Evolutionary conservation across 2,329 filamentous ascomycete species (phyloP), one percentile per base, ranked within the genome.

Genomic region (Nothophaeocryptopus gaeumannii): DNA sequence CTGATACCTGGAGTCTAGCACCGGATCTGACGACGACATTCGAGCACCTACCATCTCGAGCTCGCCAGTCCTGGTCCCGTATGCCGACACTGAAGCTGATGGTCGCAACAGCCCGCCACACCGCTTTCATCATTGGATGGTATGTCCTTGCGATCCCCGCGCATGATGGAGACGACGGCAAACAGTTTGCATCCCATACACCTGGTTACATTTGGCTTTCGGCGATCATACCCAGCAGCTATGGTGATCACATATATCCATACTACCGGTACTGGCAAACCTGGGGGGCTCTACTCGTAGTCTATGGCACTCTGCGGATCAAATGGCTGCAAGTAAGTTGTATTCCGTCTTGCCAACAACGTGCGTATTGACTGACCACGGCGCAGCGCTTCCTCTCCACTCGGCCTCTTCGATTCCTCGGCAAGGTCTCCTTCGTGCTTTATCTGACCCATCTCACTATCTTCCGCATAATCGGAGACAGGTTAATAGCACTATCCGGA

Each of bases 371-470:
- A 26, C 20, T 26, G 20, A 26, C 20, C 20, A 26, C 20, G 20
- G 20, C 20, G 71, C 75, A 77, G 58, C 66, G 68, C 4, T 67
- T 81, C 47, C 81, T 83, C 65, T 77, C 76, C 61, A 67, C 70
- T 2, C 61, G 66, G 2, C 57, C 72, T 11, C 70, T 80, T 2
- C 79, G 81, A 61, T 84, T 83, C 64, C 68, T 84, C 5, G 81
- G 81, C 51, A 76, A 76, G 60, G 77, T 84, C 56, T 82, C 78
- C 45, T 84, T 81, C 61, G 77, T 79, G 45, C 63, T 84, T 26
- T 84, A 84, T 63, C 73, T 84, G 10, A 77, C 83, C 70, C 81
- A 84, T 61, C 79, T 80, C 1, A 77, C 78, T 2, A 73, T 77
- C 2, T 72, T 78, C 59, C 78, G 80, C 55, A 73, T 74, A 1